Base-by-base conservation (phyloP, 2,329 filamentous ascomycete species). In the Colletotrichum godetiae region DNA sequence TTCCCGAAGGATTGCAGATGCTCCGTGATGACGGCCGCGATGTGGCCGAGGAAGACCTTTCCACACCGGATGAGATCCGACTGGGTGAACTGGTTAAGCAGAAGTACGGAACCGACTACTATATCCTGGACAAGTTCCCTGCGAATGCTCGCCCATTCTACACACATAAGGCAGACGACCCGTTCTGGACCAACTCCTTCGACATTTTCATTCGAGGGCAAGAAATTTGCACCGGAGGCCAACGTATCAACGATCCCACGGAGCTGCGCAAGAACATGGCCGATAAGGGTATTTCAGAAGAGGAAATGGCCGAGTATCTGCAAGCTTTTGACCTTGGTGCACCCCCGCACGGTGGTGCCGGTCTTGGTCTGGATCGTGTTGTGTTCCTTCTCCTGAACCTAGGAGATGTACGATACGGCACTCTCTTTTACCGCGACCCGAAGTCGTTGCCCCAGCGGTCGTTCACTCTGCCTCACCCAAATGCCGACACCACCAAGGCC, bases 141-240 rank as follows among this genome's bases (percentile, higher is more conserved):
- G 86, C 90, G 27, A 92, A 91, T 7, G 95, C 94, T 2, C 91
- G 95, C 56, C 95, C 95, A 0, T 98, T 98, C 84, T 98, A 98
- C 80, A 94, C 95, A 1, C 95, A 97, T 89, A 94, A 97, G 75
- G 89, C 92, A 1, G 86, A 92, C 19, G 90, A 97, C 78, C 86
- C 90, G 13, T 87, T 89, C 42, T 91, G 92, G 81, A 98, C 95
- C 63, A 97, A 97, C 81, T 97, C 95, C 0, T 98, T 98, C 78
- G 95, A 98, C 81, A 97, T 98, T 71, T 98, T 98, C 84, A 89
- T 98, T 56, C 93, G 95, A 35, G 95, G 95, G 0, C 95, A 98
- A 79, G 95, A 98, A 81, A 97, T 98, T 70, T 92, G 96, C 58
- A 96, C 94, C 1, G 95, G 95, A 77, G 95, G 95, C 8, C 95